phyloP scores from a whole-genome alignment of 2,329 filamentous ascomycete species.

The Pseudogymnoascus sp. region DNA sequence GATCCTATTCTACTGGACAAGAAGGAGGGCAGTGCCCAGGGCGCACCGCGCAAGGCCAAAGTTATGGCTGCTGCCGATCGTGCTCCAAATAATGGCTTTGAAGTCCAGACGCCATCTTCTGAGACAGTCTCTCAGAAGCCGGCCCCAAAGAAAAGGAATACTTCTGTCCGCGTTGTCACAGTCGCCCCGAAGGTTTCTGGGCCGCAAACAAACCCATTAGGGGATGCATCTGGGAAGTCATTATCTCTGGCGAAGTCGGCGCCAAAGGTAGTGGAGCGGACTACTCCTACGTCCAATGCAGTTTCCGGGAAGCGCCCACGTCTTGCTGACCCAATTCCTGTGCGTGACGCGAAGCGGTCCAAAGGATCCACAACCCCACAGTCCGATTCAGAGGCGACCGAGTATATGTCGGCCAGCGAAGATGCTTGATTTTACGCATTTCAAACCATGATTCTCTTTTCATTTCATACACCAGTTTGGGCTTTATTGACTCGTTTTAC shows the following conservation, averaged over 20 bases:
- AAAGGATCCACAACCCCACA: neutral
- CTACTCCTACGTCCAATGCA: neutral
- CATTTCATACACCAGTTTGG: neutral
- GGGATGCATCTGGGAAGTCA: neutral
- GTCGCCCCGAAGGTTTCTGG: neutral
- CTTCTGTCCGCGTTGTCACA: neutral
- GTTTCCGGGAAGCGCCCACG: neutral
- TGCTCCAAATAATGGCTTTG: neutral
- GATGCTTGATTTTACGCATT: neutral
- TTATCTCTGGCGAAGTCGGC: neutral
- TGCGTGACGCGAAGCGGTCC: neutral
- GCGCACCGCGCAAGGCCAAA: constrained; percentile 4
- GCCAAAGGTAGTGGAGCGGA: neutral
- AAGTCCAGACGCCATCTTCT: neutral
- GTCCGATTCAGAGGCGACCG: neutral
- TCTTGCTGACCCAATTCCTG: neutral
- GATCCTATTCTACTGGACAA: neutral
- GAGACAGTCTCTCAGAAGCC: neutral
- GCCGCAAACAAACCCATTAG: neutral
- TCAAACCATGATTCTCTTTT: neutral
- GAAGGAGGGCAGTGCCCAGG: neutral
- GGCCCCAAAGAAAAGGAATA: neutral
- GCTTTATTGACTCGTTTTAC: neutral
- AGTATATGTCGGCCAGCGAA: neutral
- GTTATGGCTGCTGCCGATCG: neutral